Evolutionary conservation across 73 alveolate species (phyloP).

Genomic region (Diophrys appendiculata): DNA sequence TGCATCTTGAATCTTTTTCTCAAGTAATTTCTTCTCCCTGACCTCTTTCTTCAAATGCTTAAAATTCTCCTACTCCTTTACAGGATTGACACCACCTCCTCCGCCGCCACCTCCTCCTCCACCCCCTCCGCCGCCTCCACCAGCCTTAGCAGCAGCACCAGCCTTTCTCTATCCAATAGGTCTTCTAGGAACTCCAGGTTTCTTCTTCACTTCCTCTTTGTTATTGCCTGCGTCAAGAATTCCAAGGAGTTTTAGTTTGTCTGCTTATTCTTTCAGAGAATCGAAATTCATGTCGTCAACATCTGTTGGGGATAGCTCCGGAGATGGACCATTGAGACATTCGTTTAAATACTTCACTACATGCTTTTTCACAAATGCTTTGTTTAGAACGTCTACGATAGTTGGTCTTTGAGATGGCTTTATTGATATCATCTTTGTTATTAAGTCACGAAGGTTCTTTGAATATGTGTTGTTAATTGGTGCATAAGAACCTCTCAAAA

Average conservation of each 20-base stretch:
- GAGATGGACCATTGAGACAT: conserved; percentile 78
- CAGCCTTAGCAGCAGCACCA: no score
- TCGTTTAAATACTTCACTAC: conserved; percentile 86
- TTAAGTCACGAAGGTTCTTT: conserved; percentile 86
- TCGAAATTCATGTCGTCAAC: conserved; percentile 92
- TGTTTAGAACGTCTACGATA: conserved; percentile 89
- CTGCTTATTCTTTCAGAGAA: conserved; percentile 91
- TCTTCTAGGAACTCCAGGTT: no score
- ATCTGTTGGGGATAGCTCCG: conserved; percentile 74
- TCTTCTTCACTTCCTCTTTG: no score
- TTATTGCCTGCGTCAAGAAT: conserved; percentile 4
- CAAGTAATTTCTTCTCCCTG: conserved; percentile 28
- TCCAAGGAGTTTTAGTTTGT: conserved; percentile 65
- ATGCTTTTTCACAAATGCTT: conserved; percentile 85
- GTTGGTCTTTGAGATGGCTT: conserved; percentile 96
- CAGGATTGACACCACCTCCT: no score
- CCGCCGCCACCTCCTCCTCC: no score
- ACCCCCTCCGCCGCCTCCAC: no score
- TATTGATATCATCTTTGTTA: conserved; percentile 87
- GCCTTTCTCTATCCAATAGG: no score
- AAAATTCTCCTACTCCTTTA: conserved; percentile 35
- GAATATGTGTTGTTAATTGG: conserved; percentile 89
- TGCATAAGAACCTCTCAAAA: conserved; percentile 94
- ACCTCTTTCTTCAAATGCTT: conserved; percentile 35
- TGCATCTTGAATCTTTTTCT: conserved; percentile 22